A percentile compares a stretch with the other conserved stretches of the same genome.
Conservation (phyloP, 192 early-diverging fungal genomes). For the Spinellus fusiger region DNA sequence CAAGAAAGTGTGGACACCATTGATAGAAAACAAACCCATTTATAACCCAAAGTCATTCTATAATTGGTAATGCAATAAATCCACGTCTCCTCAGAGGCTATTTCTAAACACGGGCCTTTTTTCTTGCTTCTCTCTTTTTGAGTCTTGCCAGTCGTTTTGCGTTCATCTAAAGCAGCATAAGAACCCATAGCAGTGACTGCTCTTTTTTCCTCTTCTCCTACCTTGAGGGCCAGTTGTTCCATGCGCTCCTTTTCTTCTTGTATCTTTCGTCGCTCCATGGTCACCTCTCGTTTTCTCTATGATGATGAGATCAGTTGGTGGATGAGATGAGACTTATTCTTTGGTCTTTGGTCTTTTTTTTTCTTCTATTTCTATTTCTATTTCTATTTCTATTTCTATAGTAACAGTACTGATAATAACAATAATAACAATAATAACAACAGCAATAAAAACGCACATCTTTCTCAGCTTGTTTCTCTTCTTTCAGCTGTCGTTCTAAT, state of each 20-base stretch:
- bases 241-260: constrained; percentile 44
- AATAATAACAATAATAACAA: neutral
- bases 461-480: constrained; percentile 40
- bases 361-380: neutral
- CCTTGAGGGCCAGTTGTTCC: constrained; percentile 38
- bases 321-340: neutral
- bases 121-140: constrained; percentile 23
- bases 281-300: constrained; percentile 26
- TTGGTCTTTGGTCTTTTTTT: neutral
- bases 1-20: constrained; percentile 63
- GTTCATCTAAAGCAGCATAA: constrained; percentile 8
- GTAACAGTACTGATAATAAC: neutral
- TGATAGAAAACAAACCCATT: constrained; percentile 67
- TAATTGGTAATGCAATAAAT: constrained; percentile 56
- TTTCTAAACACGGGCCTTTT: constrained; percentile 20
- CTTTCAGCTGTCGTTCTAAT: constrained; percentile 49
- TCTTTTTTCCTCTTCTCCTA: no score
- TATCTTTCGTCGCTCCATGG: constrained; percentile 37
- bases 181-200: no score
- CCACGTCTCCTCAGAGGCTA: neutral
- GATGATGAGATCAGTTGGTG: neutral
- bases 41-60: constrained; percentile 64
- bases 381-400: neutral
- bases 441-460: constrained; percentile 39
- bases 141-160: constrained; percentile 17